These are phyloP conservation scores for Aspergillus sp. DNA, from an alignment of 2,329 filamentous ascomycete genomes.

Conservation along the genomic window DNA sequence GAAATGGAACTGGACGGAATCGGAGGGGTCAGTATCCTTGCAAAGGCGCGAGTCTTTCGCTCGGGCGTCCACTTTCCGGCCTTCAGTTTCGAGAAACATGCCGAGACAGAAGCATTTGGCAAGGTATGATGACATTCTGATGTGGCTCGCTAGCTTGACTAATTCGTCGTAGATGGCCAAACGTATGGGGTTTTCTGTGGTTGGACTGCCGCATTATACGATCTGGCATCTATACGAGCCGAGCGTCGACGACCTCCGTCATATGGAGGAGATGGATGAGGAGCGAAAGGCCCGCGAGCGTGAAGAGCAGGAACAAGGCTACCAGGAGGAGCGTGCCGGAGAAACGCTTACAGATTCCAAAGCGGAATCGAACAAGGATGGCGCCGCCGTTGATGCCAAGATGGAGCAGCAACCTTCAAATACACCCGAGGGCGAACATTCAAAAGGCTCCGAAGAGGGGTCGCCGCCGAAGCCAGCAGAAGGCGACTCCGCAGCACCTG, in stretches of 20 bases:
- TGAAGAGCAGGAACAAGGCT: constrained; percentile 65
- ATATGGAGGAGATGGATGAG: constrained; percentile 98
- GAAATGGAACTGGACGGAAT: constrained; percentile 99
- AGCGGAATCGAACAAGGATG: constrained; percentile 83
- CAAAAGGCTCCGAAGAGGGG: constrained; percentile 14
- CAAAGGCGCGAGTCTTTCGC: constrained; percentile 91
- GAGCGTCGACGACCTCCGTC: constrained; percentile 91
- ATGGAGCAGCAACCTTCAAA: constrained; percentile 42
- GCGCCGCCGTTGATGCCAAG: constrained; percentile 63
- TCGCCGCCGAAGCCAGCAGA: constrained; percentile 13
- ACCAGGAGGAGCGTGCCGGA: constrained; percentile 67
- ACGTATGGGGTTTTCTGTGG: constrained; percentile 89
- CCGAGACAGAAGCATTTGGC: constrained; percentile 95
- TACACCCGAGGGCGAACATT: constrained; percentile 5
- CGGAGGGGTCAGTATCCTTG: constrained; percentile 91
- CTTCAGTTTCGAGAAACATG: constrained; percentile 97
- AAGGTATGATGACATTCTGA: no score
- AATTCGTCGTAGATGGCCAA: constrained; percentile 99
- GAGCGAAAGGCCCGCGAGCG: constrained; percentile 71
- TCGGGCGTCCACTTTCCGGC: constrained; percentile 94
- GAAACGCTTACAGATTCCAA: constrained; percentile 68
- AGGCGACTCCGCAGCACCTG: constrained; percentile 6
- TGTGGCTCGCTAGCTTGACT: no score
- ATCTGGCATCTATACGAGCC: constrained; percentile 99
- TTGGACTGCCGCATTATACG: constrained; percentile 92